Base-by-base conservation (phyloP, 139 green algal genomes). In the Nannochloris sp. region DNA sequence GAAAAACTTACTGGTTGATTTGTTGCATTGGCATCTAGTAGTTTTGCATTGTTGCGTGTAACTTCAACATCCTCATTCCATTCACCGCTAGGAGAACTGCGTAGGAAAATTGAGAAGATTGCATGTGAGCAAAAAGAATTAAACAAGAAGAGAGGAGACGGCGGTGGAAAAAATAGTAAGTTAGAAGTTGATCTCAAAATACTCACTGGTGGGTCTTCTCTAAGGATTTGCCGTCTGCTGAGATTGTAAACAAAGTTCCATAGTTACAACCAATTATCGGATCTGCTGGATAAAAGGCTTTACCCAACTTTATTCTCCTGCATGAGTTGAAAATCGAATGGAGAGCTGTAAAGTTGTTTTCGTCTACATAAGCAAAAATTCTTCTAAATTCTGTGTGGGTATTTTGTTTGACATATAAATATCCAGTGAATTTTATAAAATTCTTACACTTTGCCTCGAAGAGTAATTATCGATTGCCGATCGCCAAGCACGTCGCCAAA, bases 401-500 rank as follows among this genome's bases (percentile, higher is more conserved):
- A n/a, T n/a, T n/a, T n/a, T n/a, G n/a, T n/a, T n/a, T n/a, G n/a
- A n/a, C n/a, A n/a, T n/a, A n/a, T n/a, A n/a, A n/a, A n/a, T n/a
- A n/a, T n/a, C 37, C 37, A 23, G 32, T 24, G 19, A 7, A 7
- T 9, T 31, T 53, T 51, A 23, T 24, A 30, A 64, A 86, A 77
- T 54, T 72, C 10, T 48, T 65, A 3, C 15, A 19, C 13, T 60
- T 75, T 5, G 83, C 25, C n/a, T n/a, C n/a, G n/a, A n/a, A n/a
- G n/a, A n/a, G n/a, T n/a, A n/a, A n/a, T n/a, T n/a, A n/a, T n/a
- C n/a, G n/a, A n/a, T 33, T 81, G 63, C 42, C 81, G 79, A 13
- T 87, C 85, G 6, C 84, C 78, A 32, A 88, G 84, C 4, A 88
- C 77, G 27, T n/a, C n/a, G n/a, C 89, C 83, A 2, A 87, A 60